phyloP scores from a whole-genome alignment of 192 early-diverging fungal species.

The Rhizophagus prolifer region DNA sequence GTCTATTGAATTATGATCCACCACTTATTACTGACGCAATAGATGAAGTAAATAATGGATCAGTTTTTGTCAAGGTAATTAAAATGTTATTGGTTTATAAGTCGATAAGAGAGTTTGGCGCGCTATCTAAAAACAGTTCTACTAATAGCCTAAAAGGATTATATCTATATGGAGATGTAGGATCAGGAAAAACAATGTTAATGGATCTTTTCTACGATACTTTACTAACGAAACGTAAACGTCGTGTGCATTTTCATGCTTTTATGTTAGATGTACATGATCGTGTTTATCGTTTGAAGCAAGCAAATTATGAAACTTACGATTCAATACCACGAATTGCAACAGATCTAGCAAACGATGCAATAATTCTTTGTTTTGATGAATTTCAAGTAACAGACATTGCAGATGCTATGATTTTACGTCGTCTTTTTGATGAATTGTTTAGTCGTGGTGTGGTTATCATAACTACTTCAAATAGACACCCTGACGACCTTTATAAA shows the following conservation, averaged over 20 bases:
- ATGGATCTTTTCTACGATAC: slow-evolving; percentile 96
- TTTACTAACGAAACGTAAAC: slow-evolving; percentile 66
- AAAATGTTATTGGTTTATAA: neutral
- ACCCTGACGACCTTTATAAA: slow-evolving; percentile 89
- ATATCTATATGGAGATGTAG: slow-evolving; percentile 75
- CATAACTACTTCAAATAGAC: slow-evolving; percentile 92
- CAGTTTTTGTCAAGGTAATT: slow-evolving; percentile 43
- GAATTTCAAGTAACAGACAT: slow-evolving; percentile 99
- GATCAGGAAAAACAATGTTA: slow-evolving; percentile 92
- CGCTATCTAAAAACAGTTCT: slow-evolving; percentile 22
- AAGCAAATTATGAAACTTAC: slow-evolving; percentile 42
- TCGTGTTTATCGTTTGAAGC: slow-evolving; percentile 63
- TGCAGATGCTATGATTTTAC: slow-evolving; percentile 93
- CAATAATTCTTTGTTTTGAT: slow-evolving; percentile 92
- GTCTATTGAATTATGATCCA: slow-evolving; percentile 58
- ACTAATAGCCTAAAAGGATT: slow-evolving; percentile 48
- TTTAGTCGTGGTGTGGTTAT: slow-evolving; percentile 82
- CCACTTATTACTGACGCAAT: slow-evolving; percentile 28
- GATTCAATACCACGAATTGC: slow-evolving; percentile 79
- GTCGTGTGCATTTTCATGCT: slow-evolving; percentile 94
- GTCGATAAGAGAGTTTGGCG: slow-evolving; percentile 26
- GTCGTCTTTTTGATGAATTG: slow-evolving; percentile 78
- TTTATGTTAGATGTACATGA: slow-evolving; percentile 95
- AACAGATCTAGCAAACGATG: slow-evolving; percentile 73
- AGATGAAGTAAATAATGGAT: slow-evolving; percentile 14